phyloP scores from a whole-genome alignment of 192 early-diverging fungal genomes.

The Coemansia sp. region DNA sequence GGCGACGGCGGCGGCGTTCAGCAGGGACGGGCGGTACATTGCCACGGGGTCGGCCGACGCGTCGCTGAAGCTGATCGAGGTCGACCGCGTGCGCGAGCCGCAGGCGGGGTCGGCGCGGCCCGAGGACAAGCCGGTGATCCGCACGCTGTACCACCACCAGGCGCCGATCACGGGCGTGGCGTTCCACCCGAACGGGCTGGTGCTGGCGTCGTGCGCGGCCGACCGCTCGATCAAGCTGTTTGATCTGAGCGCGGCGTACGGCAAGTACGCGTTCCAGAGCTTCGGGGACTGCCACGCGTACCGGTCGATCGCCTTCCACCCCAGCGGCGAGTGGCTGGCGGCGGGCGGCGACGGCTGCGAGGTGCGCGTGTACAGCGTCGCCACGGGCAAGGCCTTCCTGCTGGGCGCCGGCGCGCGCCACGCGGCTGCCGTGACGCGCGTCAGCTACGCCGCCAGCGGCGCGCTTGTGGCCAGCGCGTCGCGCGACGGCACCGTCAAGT shows the following conservation, averaged over 20 bases:
- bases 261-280: slow-evolving; percentile 84
- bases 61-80: slow-evolving; percentile 91
- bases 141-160: slow-evolving; percentile 88
- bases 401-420: slow-evolving; percentile 51
- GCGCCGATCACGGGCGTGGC: slow-evolving; percentile 80
- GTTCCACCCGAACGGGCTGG: slow-evolving; percentile 93
- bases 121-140: slow-evolving; percentile 84
- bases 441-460: slow-evolving; percentile 74
- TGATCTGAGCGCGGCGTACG: slow-evolving; percentile 80
- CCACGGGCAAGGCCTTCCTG: slow-evolving; percentile 82
- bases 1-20: slow-evolving; percentile 68
- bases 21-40: slow-evolving; percentile 73
- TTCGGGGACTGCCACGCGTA: slow-evolving; percentile 81
- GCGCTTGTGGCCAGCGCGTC: slow-evolving; percentile 75
- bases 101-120: slow-evolving; percentile 64
- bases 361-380: slow-evolving; percentile 85
- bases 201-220: slow-evolving; percentile 84
- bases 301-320: slow-evolving; percentile 88
- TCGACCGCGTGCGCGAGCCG: slow-evolving; percentile 67
- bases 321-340: slow-evolving; percentile 86
- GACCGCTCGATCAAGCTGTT: slow-evolving; percentile 90
- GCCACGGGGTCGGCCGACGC: slow-evolving; percentile 90
- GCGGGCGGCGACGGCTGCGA: slow-evolving; percentile 79
- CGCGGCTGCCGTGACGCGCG: slow-evolving; percentile 58
- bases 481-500: slow-evolving; percentile 82